Base-by-base conservation (phyloP, 345 rosid species). In the Populus nigra region DNA sequence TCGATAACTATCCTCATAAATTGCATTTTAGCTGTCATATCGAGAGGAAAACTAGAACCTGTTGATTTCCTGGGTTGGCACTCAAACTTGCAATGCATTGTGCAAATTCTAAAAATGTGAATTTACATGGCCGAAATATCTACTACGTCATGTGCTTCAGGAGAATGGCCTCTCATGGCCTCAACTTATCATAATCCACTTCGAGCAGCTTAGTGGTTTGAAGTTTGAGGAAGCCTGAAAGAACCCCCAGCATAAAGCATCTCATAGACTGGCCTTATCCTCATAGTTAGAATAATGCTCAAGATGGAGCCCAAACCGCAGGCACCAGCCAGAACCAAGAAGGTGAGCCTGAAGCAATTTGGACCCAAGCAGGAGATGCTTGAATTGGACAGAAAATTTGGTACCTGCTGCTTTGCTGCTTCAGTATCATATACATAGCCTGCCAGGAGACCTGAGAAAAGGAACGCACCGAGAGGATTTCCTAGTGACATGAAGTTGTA, bases 361-460 rank as follows among this genome's bases (percentile, higher is more conserved):
- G 94, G 92, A 77, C 91, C 92, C 8, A 82, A 57, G 85, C 94
- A 89, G 29, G 87, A 73, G 22, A 82, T 49, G 35, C 82, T 78
- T 50, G 90, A 81, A 75, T 29, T 41, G 18, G 45, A 49, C 71
- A 85, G 7, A 47, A 76, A 67, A 61, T 81, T 29, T 23, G 72
- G 31, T 61, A 83, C 84, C 0, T 79, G 83, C 83, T 89, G 91
- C 76, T 88, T 88, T 63, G 90, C 90, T n/a, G 84, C 91, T 71
- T 91, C 91, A 0, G 65, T 80, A 75, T 91, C 94, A 16, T 89
- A 87, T 50, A 89, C 73, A 72, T 84, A 87, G n/a, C 89, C 92
- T 0, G 91, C 92, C 8, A 91, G 80, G 79, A 91, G 88, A 67
- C 91, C 92, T 1, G 90, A 91, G 85, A 91, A 89, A 59, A 91